These are phyloP conservation scores for Asclepias syriaca DNA, from an alignment of 257 asterid genomes.

Conservation along the genomic window DNA sequence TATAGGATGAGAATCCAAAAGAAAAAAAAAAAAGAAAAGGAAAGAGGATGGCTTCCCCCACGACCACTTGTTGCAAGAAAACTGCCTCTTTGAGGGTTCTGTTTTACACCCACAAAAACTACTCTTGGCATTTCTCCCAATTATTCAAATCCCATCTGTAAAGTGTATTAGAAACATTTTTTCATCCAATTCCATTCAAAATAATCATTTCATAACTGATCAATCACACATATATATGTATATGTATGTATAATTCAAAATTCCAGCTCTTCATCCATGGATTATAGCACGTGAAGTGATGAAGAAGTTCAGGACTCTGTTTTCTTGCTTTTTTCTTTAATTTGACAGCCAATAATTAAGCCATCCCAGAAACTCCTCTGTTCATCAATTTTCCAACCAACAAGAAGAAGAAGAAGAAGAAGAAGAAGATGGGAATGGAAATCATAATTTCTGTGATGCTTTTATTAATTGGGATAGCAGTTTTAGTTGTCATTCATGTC, in stretches of 20 bases:
- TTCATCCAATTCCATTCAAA: not conserved
- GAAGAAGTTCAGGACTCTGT: not conserved
- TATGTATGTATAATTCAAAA: not conserved
- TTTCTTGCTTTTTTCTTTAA: not conserved
- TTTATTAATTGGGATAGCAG: constrained; percentile 36
- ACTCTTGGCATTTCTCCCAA: not conserved
- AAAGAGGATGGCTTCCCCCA: not conserved
- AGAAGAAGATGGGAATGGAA: constrained; percentile 37
- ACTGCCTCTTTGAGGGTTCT: not conserved
- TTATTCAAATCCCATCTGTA: not conserved
- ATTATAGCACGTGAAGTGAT: not conserved
- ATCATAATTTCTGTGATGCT: constrained; percentile 36
- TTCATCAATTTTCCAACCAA: not conserved
- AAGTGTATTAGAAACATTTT: too few relatives aligned
- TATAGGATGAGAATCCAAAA: not conserved
- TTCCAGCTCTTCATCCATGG: constrained; percentile 6
- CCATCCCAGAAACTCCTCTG: not conserved
- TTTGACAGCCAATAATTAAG: not conserved
- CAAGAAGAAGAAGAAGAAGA: not conserved
- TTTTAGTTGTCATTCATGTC: constrained; percentile 41
- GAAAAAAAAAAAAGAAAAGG: not conserved
- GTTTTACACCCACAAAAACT: constrained; percentile 2
- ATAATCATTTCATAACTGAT: not conserved
- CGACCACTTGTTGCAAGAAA: not conserved
- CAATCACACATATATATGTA: not conserved